Evolutionary conservation across 2,329 filamentous ascomycete species (phyloP), one percentile per base, ranked within the genome.

Genomic region (Fusarium sp.): DNA sequence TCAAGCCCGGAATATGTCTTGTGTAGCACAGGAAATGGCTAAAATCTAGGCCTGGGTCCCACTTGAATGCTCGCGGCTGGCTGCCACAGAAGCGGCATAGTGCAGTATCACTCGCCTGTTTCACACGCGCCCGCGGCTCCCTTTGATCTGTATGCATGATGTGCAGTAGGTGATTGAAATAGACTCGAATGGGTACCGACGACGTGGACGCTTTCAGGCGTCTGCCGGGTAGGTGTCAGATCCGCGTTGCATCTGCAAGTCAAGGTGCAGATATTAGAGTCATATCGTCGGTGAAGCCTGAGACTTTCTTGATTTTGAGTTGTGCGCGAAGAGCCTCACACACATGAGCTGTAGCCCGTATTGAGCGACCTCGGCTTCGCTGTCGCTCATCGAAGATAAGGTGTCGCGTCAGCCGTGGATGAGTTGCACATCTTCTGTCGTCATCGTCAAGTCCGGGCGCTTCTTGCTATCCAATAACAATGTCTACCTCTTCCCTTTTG

Each of bases 61-160:
- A 62, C 59, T 58, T 53, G 30, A 13, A 60, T 52, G 57, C 54
- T 56, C 54, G 65, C 65, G 68, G 58, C 65, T 65, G 52, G 56
- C 65, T 71, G 64, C 62, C 63, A 74, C 60, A 51, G 63, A 70
- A 70, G 62, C 52, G 67, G 67, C 51, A 70, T 70, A 69, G 67
- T 54, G 58, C 50, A 70, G 58, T 54, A 68, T 70, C 58, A 58
- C 54, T 68, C 67, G 65, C 51, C 67, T 64, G 55, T 55, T 56
- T 70, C 42, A 66, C 62, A 64, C 61, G 63, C 72, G 62, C 63
- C 34, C 72, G 71, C 65, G 61, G 63, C 63, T 69, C 63, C 52
- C 58, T 69, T 58, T 62, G 45, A 67, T 66, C 69, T 74, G 73
- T 75, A 75, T 73, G 73, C 73, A 75, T 75, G 73, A 74, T 75